Conservation (phyloP, 768 basidiomycete species). For the Lanmaoa rubissima region DNA sequence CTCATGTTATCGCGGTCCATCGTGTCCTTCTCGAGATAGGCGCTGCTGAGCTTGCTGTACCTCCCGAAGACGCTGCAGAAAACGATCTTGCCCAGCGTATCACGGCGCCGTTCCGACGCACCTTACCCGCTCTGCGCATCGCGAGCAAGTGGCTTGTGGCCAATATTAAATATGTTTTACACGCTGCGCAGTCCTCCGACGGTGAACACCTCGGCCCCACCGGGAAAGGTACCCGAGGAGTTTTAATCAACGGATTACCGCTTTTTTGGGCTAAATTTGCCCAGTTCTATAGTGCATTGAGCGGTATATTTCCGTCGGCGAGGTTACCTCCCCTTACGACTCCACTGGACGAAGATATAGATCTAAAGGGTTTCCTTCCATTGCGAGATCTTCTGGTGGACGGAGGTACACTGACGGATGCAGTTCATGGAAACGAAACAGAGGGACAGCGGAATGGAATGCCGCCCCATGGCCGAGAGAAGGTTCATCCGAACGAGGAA, state of each 20-base stretch:
- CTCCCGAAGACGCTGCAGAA: constrained; percentile 52
- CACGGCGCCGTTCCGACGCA: constrained; percentile 80
- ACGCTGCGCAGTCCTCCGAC: constrained; percentile 38
- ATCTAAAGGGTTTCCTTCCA: constrained; percentile 85
- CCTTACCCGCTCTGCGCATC: constrained; percentile 83
- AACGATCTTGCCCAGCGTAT: constrained; percentile 76
- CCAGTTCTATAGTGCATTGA: constrained; percentile 61
- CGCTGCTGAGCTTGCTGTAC: constrained; percentile 53
- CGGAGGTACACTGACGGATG: constrained; percentile 2
- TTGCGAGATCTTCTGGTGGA: constrained; percentile 59
- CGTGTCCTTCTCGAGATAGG: constrained; percentile 65
- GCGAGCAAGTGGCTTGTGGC: constrained; percentile 85
- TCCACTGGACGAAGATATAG: constrained; percentile 86
- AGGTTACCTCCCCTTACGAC: constrained; percentile 55
- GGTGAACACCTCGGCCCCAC: constrained; percentile 10
- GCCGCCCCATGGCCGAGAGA: constrained; percentile 35
- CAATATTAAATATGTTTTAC: constrained; percentile 66
- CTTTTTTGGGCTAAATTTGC: constrained; percentile 75
- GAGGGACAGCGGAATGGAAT: constrained; percentile 25
- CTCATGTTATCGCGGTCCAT: constrained; percentile 66
- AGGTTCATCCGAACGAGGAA: constrained; percentile 90
- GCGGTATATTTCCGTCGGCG: constrained; percentile 63
- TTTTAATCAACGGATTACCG: constrained; percentile 34
- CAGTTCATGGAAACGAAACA: constrained; percentile 22
- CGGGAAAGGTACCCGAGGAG: constrained; percentile 18